Evolutionary conservation across 2,329 filamentous ascomycete species (phyloP).

Genomic region (Chaetomium globosum): DNA sequence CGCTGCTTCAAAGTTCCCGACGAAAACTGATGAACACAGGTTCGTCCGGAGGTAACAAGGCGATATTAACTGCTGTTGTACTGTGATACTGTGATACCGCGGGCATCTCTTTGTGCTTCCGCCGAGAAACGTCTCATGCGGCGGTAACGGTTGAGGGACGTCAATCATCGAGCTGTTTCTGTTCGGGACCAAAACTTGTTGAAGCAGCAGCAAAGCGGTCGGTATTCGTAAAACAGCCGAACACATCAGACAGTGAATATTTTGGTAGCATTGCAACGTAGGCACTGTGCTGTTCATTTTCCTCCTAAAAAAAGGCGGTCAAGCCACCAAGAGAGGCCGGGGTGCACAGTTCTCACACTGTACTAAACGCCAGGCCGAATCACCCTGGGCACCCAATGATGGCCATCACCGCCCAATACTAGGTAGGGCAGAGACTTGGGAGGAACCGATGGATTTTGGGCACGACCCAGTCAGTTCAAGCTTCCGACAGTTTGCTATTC

Average conservation of each 20-base stretch:
- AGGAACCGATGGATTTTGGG: constrained; percentile 18
- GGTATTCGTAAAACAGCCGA: neutral
- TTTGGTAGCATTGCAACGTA: neutral
- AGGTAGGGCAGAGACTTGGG: neutral
- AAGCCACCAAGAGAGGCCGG: neutral
- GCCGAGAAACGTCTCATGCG: constrained; percentile 1
- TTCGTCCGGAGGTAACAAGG: neutral
- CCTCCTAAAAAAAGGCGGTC: neutral
- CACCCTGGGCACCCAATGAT: constrained; percentile 28
- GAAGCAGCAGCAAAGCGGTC: neutral
- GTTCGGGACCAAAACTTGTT: neutral
- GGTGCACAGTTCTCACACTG: constrained; percentile 24
- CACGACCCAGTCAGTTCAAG: constrained; percentile 18
- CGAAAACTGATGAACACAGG: neutral
- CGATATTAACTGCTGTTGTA: neutral
- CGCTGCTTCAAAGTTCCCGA: neutral
- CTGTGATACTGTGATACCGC: constrained; percentile 7
- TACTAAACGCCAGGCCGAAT: constrained; percentile 20
- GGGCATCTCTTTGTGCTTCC: neutral
- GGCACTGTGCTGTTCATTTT: constrained; percentile 14
- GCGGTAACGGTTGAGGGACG: neutral
- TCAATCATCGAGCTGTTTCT: neutral
- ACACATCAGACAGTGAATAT: constrained; percentile 24
- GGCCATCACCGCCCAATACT: constrained; percentile 27
- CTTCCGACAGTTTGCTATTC: constrained; percentile 7